Evolutionary conservation across 2,329 filamentous ascomycete species (phyloP).

Genomic region (Rhynchosporium graminicola): DNA sequence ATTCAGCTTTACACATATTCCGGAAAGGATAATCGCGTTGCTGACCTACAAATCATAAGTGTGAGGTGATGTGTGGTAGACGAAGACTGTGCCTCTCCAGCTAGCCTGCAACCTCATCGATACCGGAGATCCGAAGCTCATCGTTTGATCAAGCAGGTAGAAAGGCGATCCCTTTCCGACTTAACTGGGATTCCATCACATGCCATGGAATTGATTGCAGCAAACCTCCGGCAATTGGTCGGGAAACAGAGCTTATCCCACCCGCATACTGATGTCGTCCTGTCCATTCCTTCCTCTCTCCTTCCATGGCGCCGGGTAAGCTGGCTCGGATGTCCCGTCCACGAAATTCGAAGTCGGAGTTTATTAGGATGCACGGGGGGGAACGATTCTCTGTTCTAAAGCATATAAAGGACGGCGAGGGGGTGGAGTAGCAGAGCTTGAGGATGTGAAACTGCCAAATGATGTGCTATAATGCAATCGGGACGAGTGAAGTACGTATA

Average conservation of each 20-base stretch:
- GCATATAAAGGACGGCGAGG: background rate
- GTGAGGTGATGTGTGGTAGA: background rate
- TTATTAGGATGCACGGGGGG: background rate
- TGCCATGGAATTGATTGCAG: background rate
- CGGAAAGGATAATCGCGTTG: background rate
- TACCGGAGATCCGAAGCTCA: background rate
- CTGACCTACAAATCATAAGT: background rate
- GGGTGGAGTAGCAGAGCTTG: background rate
- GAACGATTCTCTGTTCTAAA: background rate
- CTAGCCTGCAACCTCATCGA: background rate
- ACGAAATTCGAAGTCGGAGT: background rate
- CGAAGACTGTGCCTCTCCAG: background rate
- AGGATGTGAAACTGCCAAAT: background rate
- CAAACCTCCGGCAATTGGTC: background rate
- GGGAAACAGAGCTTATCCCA: slow-evolving; percentile 1
- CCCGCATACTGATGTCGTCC: background rate
- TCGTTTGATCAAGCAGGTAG: too few species aligned
- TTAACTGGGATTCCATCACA: background rate
- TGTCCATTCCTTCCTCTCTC: background rate
- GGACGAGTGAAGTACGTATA: too few species aligned
- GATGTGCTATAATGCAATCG: too few species aligned
- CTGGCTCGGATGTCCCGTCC: background rate
- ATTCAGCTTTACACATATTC: slow-evolving; percentile 1
- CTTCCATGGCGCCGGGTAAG: slow-evolving; percentile 2
- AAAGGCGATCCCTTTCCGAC: too few species aligned